These are phyloP conservation scores for Arthrobotrys pseudoclavata DNA, from an alignment of 2,329 filamentous ascomycete genomes.

Conservation along the genomic window DNA sequence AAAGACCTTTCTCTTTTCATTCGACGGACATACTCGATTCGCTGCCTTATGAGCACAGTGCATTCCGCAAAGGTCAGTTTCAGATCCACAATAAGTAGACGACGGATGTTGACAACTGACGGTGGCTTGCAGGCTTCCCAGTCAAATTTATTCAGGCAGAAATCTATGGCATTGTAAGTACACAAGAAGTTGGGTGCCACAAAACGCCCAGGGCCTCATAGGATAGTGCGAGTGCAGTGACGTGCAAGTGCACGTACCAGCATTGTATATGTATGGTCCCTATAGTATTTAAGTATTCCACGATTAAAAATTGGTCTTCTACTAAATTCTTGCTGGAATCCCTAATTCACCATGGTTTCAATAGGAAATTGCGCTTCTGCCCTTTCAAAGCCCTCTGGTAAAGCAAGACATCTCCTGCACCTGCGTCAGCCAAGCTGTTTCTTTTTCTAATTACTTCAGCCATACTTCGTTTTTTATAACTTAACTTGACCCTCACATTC, in stretches of 20 bases:
- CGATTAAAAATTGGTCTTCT: constrained; percentile 35
- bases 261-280: constrained; percentile 27
- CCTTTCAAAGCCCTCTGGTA: constrained; percentile 35
- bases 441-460: constrained; percentile 40
- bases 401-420: constrained; percentile 44
- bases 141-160: constrained; percentile 60
- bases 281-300: constrained; percentile 56
- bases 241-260: constrained; percentile 56
- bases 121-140: constrained; percentile 60
- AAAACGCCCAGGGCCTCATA: constrained; percentile 55
- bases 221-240: constrained; percentile 16
- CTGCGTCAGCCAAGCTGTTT: constrained; percentile 51
- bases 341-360: constrained; percentile 42
- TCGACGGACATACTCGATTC: constrained; percentile 53
- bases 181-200: constrained; percentile 58
- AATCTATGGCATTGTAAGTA: constrained; percentile 54
- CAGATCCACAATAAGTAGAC: constrained; percentile 57
- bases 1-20: constrained; percentile 57
- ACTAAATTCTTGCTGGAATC: constrained; percentile 43
- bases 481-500: constrained; percentile 33
- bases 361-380: constrained; percentile 34
- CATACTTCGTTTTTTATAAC: constrained; percentile 8
- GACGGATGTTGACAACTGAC: constrained; percentile 59
- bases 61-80: constrained; percentile 60
- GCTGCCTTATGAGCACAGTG: constrained; percentile 58